Base-by-base conservation (phyloP, 1,284 basidiomycete species). In the Wallemia hederae region DNA sequence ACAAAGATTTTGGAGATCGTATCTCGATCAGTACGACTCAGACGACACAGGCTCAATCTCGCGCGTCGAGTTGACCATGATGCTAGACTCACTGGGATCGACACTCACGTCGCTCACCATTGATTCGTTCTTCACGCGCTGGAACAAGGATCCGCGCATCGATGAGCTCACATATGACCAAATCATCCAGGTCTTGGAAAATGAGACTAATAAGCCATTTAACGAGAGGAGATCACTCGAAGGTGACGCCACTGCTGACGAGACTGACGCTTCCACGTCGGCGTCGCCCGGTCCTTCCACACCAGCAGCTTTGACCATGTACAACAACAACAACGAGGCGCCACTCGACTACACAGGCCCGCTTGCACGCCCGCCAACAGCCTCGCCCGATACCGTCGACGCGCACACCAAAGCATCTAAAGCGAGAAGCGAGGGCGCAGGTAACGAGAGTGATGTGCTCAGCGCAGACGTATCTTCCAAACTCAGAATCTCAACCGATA, bases 81-180 rank as follows among this genome's bases (percentile, higher is more conserved):
- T 97, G 87, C 81, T 98, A 60, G 90, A 96, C 72, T 94, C 90
- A 2, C 80, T 98, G 27, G 90, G 91, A 1, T 92, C 89, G 1
- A 97, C 92, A 0, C 78, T 98, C 34, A 85, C 85, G 1, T 72
- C 71, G 0, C 74, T 80, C 59, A 98, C 92, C 0, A 74, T 91
- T 63, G 77, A 83, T 65, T 75, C 77, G 5, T 92, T 90, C 76
- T 97, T 83, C 72, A 78, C 74, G 7, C 76, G 78, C 3, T 78
- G 76, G 67, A 75, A 76, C 65, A 87, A 88, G 72, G 73, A 77
- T 7, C 75, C 81, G 0, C 76, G 78, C 2, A 67, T 66, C 58
- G 88, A 83, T 63, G 81, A 85, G 66, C 72, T 98, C 55, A 83
- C 81, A 0, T 72, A 85, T 27, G 80, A 85, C 56, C 81, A 98